Evolutionary conservation across 1,284 basidiomycete genomes (phyloP).

Genomic region (Leccinum angustisporum): DNA sequence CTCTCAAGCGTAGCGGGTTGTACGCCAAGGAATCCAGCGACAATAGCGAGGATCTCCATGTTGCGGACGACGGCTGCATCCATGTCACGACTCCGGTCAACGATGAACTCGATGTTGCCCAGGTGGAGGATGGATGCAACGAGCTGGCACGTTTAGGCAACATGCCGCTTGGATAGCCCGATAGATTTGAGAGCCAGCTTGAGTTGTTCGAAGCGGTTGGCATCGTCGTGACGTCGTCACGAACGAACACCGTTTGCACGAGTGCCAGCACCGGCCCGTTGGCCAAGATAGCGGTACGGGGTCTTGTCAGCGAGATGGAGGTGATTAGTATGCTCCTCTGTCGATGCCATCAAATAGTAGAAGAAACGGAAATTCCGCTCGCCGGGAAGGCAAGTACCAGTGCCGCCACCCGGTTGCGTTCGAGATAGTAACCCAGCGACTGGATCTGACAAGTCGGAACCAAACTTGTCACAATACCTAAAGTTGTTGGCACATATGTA

Average conservation of each 20-base stretch:
- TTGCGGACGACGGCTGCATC: conserved; percentile 89
- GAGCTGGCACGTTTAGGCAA: conserved; percentile 93
- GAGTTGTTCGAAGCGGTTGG: conserved; percentile 84
- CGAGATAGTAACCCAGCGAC: no score
- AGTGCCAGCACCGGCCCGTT: conserved; percentile 45
- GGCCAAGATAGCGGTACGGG: conserved; percentile 83
- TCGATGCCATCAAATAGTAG: conserved; percentile 78
- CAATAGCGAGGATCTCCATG: conserved; percentile 73
- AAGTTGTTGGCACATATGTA: no score
- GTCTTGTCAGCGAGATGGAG: conserved; percentile 80
- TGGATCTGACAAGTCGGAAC: no score
- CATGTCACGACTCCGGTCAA: conserved; percentile 79
- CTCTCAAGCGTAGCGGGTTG: no score
- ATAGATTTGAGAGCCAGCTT: conserved; percentile 92
- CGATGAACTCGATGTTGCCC: conserved; percentile 93
- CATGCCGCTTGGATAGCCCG: conserved; percentile 89
- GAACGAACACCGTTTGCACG: conserved; percentile 45
- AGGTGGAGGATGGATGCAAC: conserved; percentile 94
- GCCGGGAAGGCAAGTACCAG: no score
- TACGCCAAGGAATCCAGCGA: conserved; percentile 91
- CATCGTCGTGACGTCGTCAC: conserved; percentile 70
- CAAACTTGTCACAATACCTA: no score
- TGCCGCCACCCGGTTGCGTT: no score
- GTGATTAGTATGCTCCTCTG: conserved; percentile 80
- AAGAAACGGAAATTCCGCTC: no score